A percentile compares a stretch with the other conserved stretches of the same genome.
phyloP scores from a whole-genome alignment of 2,329 filamentous ascomycete genomes.

The Ophiocordyceps camponoti-rufipedis region DNA sequence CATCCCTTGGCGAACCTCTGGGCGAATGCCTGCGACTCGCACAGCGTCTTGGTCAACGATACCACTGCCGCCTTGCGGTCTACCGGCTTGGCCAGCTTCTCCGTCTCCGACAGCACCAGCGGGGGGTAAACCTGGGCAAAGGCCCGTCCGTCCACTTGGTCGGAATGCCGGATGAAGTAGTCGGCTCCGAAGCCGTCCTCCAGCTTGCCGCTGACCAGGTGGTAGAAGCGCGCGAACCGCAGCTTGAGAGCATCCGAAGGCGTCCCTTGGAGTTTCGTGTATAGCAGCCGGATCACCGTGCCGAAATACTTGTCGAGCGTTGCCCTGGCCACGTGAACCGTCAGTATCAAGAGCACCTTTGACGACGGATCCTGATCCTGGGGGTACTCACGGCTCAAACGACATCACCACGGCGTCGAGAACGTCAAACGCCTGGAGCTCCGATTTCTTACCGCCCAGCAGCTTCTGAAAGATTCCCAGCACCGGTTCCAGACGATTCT shows the following conservation, averaged over 20 bases:
- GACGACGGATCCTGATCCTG: too few species aligned
- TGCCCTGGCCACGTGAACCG: conserved; percentile 20
- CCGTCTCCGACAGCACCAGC: conserved; percentile 76
- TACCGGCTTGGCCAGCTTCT: conserved; percentile 68
- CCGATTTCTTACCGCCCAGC: conserved; percentile 63
- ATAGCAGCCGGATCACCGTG: conserved; percentile 64
- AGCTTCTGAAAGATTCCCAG: conserved; percentile 95
- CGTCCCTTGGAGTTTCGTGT: conserved; percentile 53
- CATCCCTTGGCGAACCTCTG: conserved; percentile 75
- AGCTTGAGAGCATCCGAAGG: conserved; percentile 64
- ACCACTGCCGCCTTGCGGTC: conserved; percentile 91
- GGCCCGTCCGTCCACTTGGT: conserved; percentile 59
- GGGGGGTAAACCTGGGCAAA: conserved; percentile 74
- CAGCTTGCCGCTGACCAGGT: conserved; percentile 64
- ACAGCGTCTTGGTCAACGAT: conserved; percentile 80
- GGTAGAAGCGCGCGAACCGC: conserved; percentile 86
- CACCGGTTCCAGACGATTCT: conserved; percentile 71
- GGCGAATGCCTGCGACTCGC: conserved; percentile 71
- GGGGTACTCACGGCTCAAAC: conserved; percentile 46
- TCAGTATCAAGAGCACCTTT: not conserved
- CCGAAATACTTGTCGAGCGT: conserved; percentile 60
- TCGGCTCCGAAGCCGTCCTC: conserved; percentile 78
- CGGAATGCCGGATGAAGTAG: conserved; percentile 75
- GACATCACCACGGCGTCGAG: conserved; percentile 61
- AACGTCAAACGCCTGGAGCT: conserved; percentile 75